Conservation (phyloP, 129 eudicot genomes). For the Arctium lappa region DNA sequence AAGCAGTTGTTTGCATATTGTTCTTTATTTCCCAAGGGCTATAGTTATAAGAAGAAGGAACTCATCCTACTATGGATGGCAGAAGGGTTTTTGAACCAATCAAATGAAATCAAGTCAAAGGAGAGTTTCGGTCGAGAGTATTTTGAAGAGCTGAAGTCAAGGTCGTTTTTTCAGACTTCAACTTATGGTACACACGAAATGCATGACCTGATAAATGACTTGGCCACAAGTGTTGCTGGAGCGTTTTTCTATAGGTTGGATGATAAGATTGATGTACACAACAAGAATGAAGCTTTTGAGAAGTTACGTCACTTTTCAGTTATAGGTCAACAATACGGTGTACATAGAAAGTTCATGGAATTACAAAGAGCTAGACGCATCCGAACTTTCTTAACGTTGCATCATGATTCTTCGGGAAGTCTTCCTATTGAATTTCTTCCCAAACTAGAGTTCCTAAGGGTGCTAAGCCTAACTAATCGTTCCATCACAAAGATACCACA, state of each 20-base stretch:
- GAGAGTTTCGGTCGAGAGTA: slow-evolving; percentile 17
- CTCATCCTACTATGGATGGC: not conserved
- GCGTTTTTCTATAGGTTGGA: slow-evolving; percentile 19
- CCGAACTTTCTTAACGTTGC: slow-evolving; percentile 35
- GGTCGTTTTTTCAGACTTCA: slow-evolving; percentile 19
- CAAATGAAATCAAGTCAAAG: not conserved
- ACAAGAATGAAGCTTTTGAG: slow-evolving; percentile 7
- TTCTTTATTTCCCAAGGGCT: not conserved
- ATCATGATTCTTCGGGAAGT: not conserved
- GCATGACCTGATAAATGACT: slow-evolving; percentile 31
- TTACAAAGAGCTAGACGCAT: slow-evolving; percentile 8
- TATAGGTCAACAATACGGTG: slow-evolving; percentile 15
- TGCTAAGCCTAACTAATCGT: not conserved
- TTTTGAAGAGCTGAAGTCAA: not conserved
- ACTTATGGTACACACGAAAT: not conserved
- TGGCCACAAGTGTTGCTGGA: slow-evolving; percentile 24
- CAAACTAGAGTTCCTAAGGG: not conserved
- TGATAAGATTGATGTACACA: not conserved
- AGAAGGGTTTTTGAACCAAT: not conserved
- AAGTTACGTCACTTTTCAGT: slow-evolving; percentile 37
- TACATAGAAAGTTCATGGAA: not conserved
- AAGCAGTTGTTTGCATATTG: not conserved
- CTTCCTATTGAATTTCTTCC: not conserved
- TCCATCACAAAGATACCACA: not conserved
- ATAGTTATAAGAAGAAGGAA: not conserved